Conservation (phyloP, 192 early-diverging fungal genomes). For the Entophlyctis luteolus region DNA sequence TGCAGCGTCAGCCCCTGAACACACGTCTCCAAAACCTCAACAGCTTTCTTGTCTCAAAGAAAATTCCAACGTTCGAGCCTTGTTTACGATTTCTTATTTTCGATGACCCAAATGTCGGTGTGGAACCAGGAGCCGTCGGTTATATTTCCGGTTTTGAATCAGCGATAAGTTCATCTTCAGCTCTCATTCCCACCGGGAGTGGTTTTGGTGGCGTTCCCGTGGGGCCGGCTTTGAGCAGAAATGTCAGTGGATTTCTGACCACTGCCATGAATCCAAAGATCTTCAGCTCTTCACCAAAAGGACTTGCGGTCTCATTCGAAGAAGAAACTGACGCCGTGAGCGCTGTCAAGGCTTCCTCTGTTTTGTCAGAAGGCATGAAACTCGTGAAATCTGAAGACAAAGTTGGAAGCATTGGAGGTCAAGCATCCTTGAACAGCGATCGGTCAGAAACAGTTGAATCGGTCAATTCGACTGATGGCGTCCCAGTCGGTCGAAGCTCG, state of each 20-base stretch:
- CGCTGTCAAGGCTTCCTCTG: too few species aligned
- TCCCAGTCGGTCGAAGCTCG: too few species aligned
- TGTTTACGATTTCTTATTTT: constrained; percentile 9
- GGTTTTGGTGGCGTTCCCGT: constrained; percentile 31
- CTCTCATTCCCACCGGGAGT: not conserved
- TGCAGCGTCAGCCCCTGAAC: not conserved
- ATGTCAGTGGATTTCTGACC: not conserved
- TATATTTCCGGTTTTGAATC: constrained; percentile 6
- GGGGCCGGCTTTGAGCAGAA: constrained; percentile 20
- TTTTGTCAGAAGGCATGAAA: too few species aligned
- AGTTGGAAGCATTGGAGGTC: too few species aligned
- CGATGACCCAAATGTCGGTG: constrained; percentile 8
- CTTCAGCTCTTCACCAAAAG: not conserved
- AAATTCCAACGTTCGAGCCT: constrained; percentile 18
- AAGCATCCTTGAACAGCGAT: too few species aligned
- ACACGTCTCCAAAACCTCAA: not conserved
- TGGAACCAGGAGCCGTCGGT: not conserved
- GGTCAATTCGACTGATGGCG: too few species aligned
- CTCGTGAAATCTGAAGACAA: too few species aligned
- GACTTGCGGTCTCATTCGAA: not conserved
- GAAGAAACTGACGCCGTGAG: too few species aligned
- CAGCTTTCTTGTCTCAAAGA: not conserved
- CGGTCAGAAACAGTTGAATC: too few species aligned
- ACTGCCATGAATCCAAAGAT: not conserved
- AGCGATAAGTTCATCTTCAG: not conserved